Evolutionary conservation across 2,329 filamentous ascomycete species (phyloP), one percentile per base, ranked within the genome.

Genomic region (Penicillium sp.): DNA sequence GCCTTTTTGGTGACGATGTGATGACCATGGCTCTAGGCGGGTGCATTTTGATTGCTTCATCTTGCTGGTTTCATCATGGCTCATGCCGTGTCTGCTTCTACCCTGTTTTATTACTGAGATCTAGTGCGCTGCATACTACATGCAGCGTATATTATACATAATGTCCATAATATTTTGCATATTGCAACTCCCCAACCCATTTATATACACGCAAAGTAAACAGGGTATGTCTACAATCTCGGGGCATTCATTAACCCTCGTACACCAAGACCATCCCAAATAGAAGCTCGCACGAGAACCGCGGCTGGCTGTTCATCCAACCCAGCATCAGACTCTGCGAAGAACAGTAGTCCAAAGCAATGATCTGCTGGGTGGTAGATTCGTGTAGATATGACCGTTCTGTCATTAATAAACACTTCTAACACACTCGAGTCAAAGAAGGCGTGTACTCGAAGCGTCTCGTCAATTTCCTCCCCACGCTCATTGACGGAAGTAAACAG

Each of bases 341-440:
- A 68, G 49, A 69, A 71, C 11, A 55, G 43, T n/a, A 65, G 41
- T 3, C 57, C 59, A 11, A 35, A 55, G 37, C 56, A 60, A 9
- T n/a, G 28, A 26, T 59, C 55, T 9, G 45, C 57, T 7, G 57
- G 44, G 12, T 62, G 48, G 56, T 75, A 77, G 4, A 77, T 63
- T 3, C 71, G 65, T 1, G 78, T 77, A 0, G 73, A 70, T 16
- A 80, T 71, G 3, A 71, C 74, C 14, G 72, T 76, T 11, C 78
- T 67, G 9, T 70, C 70, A 55, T 80, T 80, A 6, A 76, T 73
- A 57, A 79, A 80, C 0, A 80, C 70, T 57, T 80, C 78, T 3
- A 80, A 61, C 6, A 78, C 75, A 22, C 72, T 75, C 22, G 60
- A 68, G 52, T 80, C 77, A 45, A 73, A 74, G 61, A 75, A 77